Evolutionary conservation across 2,329 filamentous ascomycete genomes (phyloP).

Genomic region (Fusarium pseudograminearum): DNA sequence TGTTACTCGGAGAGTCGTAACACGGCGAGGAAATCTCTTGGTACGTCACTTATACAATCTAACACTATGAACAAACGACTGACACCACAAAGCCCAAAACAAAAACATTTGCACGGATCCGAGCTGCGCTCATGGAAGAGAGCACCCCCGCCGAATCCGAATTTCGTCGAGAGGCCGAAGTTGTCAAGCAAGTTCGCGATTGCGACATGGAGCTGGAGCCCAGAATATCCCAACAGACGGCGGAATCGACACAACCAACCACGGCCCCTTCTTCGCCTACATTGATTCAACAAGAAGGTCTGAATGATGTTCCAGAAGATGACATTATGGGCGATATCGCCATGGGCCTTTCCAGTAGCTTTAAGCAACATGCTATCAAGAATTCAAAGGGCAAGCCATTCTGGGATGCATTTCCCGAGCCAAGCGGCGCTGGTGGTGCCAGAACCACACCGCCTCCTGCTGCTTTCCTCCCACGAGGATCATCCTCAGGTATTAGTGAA

Average conservation of each 20-base stretch:
- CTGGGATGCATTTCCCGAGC: conserved; percentile 84
- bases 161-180: conserved; percentile 90
- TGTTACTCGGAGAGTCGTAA: conserved; percentile 86
- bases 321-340: conserved; percentile 71
- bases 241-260: conserved; percentile 61
- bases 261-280: conserved; percentile 78
- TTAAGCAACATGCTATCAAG: conserved; percentile 78
- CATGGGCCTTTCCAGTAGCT: conserved; percentile 69
- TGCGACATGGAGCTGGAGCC: conserved; percentile 77
- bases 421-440: conserved; percentile 64
- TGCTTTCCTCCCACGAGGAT: conserved; percentile 69
- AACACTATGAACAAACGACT: conserved; percentile 37
- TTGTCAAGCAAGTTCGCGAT: conserved; percentile 94
- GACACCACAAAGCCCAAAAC: conserved; percentile 81
- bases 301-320: conserved; percentile 79
- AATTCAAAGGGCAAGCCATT: conserved; percentile 76
- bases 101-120: conserved; percentile 93
- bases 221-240: conserved; percentile 53
- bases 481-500: conserved; percentile 73
- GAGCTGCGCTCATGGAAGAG: conserved; percentile 90
- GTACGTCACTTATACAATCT: conserved; percentile 62
- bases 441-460: conserved; percentile 75
- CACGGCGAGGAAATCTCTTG: conserved; percentile 87
- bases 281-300: conserved; percentile 70
- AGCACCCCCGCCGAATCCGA: conserved; percentile 88